phyloP scores from a whole-genome alignment of 306 rosid species.

The Canavalia ensiformis region DNA sequence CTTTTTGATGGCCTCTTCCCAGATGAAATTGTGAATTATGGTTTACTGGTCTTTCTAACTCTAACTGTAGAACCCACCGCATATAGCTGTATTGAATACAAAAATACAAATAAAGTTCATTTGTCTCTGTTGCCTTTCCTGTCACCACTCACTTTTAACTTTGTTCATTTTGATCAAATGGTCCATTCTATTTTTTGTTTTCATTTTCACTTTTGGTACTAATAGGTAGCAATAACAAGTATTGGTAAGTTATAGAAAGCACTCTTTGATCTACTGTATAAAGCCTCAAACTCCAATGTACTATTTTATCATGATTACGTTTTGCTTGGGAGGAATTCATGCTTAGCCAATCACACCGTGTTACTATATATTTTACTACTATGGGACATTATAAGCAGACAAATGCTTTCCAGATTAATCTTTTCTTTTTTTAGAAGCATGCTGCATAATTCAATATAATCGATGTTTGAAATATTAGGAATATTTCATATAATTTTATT shows the following conservation, averaged over 20 bases:
- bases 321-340: not conserved
- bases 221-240: conserved; percentile 5
- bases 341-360: not conserved
- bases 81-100: not conserved
- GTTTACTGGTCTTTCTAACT: conserved; percentile 18
- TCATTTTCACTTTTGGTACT: conserved; percentile 5
- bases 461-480: conserved; percentile 1
- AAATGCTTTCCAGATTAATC: conserved; percentile 7
- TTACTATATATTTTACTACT: not conserved
- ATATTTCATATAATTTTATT: not conserved
- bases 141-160: conserved; percentile 10
- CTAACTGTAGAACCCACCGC: conserved; percentile 12
- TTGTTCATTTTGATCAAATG: conserved; percentile 24
- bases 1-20: not conserved
- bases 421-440: conserved; percentile 27
- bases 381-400: conserved; percentile 16
- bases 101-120: conserved; percentile 3
- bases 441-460: not conserved
- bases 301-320: conserved; percentile 14
- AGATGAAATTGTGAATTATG: conserved; percentile 14
- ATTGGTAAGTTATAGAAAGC: not conserved
- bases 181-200: not conserved
- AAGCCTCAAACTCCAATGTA: conserved; percentile 15
- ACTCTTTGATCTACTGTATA: not conserved
- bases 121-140: conserved; percentile 2